A percentile compares a stretch with the other conserved stretches of the same genome.
Evolutionary conservation across 805 yeast species (phyloP).

Genomic region (Ogataea methanolica): DNA sequence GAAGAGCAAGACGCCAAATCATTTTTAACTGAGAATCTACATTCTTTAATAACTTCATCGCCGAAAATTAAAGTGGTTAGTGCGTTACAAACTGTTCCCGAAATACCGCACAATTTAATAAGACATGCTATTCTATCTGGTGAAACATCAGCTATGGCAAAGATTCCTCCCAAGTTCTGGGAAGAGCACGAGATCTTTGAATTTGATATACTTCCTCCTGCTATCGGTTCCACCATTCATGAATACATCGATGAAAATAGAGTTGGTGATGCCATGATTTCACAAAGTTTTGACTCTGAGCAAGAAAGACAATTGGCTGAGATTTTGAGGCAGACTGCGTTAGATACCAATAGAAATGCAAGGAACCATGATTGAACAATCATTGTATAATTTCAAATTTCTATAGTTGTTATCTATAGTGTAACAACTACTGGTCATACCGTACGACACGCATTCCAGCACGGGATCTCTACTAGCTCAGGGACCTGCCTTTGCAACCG

Average conservation of each 20-base stretch:
- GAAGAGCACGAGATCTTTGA: conserved; percentile 57
- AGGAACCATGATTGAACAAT: neutral
- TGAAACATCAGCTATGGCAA: conserved; percentile 67
- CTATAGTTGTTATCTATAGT: no score
- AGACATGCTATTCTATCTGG: conserved; percentile 69
- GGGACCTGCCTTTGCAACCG: no score
- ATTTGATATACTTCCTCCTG: conserved; percentile 71
- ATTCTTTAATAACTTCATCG: conserved; percentile 10
- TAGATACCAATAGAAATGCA: neutral
- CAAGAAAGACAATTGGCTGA: conserved; percentile 23
- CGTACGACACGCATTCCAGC: no score
- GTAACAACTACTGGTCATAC: no score
- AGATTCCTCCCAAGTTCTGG: conserved; percentile 61
- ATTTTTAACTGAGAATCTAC: conserved; percentile 31
- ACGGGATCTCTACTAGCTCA: no score
- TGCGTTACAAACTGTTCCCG: conserved; percentile 17
- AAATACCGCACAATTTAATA: conserved; percentile 57
- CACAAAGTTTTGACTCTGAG: conserved; percentile 18
- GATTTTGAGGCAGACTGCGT: conserved; percentile 11
- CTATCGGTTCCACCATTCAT: conserved; percentile 37
- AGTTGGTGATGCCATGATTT: conserved; percentile 37
- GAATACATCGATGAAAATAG: conserved; percentile 44
- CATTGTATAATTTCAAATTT: no score
- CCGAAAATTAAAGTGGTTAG: conserved; percentile 14
- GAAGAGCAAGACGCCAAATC: conserved; percentile 39